phyloP scores from a whole-genome alignment of 2,329 filamentous ascomycete genomes.

The Talaromyces sp. region DNA sequence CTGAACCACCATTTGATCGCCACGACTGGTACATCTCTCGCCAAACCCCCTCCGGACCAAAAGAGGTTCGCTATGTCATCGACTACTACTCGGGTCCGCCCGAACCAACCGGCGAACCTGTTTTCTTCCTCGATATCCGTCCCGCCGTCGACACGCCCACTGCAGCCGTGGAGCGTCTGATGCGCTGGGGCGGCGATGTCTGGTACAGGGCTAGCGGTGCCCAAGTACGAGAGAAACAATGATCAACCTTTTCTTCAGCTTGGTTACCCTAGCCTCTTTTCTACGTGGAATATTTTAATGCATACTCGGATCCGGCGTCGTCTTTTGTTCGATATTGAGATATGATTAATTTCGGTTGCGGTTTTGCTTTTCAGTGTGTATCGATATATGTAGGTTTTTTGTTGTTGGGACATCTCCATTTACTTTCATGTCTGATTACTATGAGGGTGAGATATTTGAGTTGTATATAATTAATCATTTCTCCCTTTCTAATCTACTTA shows the following conservation, averaged over 20 bases:
- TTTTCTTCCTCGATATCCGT: slow-evolving; percentile 92
- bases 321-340: slow-evolving; percentile 16
- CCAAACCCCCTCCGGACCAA: slow-evolving; percentile 61
- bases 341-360: background rate
- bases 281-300: background rate
- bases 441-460: background rate
- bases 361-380: background rate
- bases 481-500: no score
- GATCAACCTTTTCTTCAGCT: background rate
- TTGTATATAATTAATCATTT: background rate
- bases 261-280: background rate
- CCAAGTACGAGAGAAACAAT: slow-evolving; percentile 42
- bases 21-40: slow-evolving; percentile 95
- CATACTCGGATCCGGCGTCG: slow-evolving; percentile 2
- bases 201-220: slow-evolving; percentile 89
- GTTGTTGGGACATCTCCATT: background rate
- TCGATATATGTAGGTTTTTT: background rate
- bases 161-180: slow-evolving; percentile 73
- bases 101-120: slow-evolving; percentile 81
- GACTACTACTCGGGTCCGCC: slow-evolving; percentile 89
- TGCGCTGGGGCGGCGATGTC: slow-evolving; percentile 87
- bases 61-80: slow-evolving; percentile 89
- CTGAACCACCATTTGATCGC: slow-evolving; percentile 86
- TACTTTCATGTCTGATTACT: background rate
- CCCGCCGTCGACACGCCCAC: slow-evolving; percentile 80